These are phyloP conservation scores for Pachyrhizus erosus DNA, from an alignment of 306 rosid species.

Conservation along the genomic window DNA sequence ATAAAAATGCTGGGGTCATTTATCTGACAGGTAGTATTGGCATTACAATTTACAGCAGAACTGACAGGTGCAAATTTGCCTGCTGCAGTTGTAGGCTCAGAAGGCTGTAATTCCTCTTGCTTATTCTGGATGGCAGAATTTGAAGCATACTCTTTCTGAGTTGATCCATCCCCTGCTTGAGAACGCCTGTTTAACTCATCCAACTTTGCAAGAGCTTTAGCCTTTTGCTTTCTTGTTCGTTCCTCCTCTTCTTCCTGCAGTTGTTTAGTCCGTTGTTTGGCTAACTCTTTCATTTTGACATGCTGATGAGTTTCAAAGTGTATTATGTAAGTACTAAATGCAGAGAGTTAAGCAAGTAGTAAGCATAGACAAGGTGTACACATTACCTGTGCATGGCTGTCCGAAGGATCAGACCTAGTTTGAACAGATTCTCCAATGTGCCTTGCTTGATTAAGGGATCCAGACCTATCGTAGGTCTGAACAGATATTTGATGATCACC, in stretches of 20 bases:
- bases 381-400: conserved; percentile 76
- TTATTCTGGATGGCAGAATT: conserved; percentile 55
- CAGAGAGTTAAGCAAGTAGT: conserved; percentile 30
- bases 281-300: conserved; percentile 71
- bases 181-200: conserved; percentile 79
- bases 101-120: conserved; percentile 59
- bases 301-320: conserved; percentile 57
- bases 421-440: conserved; percentile 59
- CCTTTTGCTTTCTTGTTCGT: conserved; percentile 72
- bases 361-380: conserved; percentile 27
- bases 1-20: conserved; percentile 42
- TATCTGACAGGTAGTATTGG: conserved; percentile 44
- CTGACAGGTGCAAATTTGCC: conserved; percentile 44
- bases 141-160: conserved; percentile 51
- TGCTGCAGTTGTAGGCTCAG: conserved; percentile 41
- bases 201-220: conserved; percentile 79
- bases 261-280: conserved; percentile 80
- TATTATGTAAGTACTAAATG: conserved; percentile 37
- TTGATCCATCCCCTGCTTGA: conserved; percentile 56
- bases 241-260: conserved; percentile 94
- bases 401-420: conserved; percentile 56
- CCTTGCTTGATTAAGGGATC: conserved; percentile 55
- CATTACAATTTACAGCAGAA: conserved; percentile 45
- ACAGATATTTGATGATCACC: conserved; percentile 59
- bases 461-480: conserved; percentile 54